phyloP scores from a whole-genome alignment of 2,329 filamentous ascomycete genomes.

The Epichloe sylvatica region DNA sequence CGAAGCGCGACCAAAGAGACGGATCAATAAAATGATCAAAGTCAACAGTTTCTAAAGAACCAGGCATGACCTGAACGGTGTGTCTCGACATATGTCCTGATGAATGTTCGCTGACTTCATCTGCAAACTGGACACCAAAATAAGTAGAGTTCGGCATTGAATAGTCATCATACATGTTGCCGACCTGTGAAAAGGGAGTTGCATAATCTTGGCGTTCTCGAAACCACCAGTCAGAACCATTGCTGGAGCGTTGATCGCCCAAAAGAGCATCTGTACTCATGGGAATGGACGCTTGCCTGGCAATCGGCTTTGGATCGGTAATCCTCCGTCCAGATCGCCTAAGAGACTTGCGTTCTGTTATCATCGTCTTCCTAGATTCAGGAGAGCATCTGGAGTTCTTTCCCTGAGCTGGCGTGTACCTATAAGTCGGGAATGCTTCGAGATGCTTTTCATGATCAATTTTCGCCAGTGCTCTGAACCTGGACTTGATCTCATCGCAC shows the following conservation, averaged over 20 bases:
- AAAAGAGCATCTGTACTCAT: not conserved
- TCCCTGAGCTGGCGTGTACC: slow-evolving; percentile 73
- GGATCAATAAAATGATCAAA: slow-evolving; percentile 5
- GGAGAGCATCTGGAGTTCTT: slow-evolving; percentile 20
- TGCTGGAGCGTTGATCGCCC: not conserved
- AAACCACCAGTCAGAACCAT: slow-evolving; percentile 1
- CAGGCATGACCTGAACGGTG: not conserved
- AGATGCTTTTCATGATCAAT: slow-evolving; percentile 76
- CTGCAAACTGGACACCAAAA: not conserved
- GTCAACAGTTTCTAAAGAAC: not conserved
- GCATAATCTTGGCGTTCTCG: not conserved
- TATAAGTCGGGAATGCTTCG: slow-evolving; percentile 77
- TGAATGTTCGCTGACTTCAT: not conserved
- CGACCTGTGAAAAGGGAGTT: not conserved
- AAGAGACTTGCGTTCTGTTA: slow-evolving; percentile 26
- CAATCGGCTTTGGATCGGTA: not conserved
- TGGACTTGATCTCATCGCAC: slow-evolving; percentile 52
- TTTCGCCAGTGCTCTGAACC: slow-evolving; percentile 66
- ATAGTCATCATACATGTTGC: not conserved
- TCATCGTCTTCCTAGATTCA: slow-evolving; percentile 1
- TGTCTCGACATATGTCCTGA: not conserved
- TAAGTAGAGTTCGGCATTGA: not conserved
- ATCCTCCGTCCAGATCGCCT: slow-evolving; percentile 18
- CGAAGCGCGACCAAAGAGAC: slow-evolving; percentile 1
- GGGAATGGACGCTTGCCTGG: not conserved